phyloP scores from a whole-genome alignment of 2,329 filamentous ascomycete genomes.

The Ceratocystis harringtonii region DNA sequence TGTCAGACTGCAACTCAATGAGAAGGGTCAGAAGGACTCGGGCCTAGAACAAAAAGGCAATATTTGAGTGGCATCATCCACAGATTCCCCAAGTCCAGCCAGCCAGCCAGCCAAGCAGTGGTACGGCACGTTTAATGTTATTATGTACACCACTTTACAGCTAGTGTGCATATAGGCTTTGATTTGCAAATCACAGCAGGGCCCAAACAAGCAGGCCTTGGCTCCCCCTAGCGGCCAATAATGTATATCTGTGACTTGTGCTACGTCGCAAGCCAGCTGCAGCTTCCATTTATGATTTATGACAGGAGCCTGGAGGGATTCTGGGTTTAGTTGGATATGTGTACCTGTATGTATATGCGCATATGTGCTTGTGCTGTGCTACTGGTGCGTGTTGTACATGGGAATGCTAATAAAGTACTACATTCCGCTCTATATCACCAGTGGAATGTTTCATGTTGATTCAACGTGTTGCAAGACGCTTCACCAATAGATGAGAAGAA shows the following conservation, averaged over 20 bases:
- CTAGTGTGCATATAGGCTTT: neutral
- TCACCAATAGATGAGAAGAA: neutral
- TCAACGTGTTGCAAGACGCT: slow-evolving; percentile 2
- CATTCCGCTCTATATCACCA: neutral
- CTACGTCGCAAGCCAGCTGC: neutral
- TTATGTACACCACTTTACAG: neutral
- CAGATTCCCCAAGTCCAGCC: neutral
- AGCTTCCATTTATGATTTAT: neutral
- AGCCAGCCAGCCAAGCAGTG: neutral
- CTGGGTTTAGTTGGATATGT: neutral
- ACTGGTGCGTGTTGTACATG: neutral
- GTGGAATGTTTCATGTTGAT: slow-evolving; percentile 7
- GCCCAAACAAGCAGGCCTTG: neutral
- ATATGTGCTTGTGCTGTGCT: neutral
- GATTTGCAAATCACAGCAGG: neutral
- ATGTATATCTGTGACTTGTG: slow-evolving; percentile 4
- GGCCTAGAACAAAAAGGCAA: neutral
- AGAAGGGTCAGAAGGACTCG: neutral
- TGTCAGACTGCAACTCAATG: neutral
- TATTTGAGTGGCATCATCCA: neutral
- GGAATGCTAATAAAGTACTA: slow-evolving; percentile 4
- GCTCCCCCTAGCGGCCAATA: neutral
- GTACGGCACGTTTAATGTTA: no score
- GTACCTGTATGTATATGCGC: no score
- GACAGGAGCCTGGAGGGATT: neutral